A percentile compares a stretch with the other conserved stretches of the same genome.
Evolutionary conservation across 352 stramenopile species (phyloP).

Genomic region (Phytophthora pluvialis): DNA sequence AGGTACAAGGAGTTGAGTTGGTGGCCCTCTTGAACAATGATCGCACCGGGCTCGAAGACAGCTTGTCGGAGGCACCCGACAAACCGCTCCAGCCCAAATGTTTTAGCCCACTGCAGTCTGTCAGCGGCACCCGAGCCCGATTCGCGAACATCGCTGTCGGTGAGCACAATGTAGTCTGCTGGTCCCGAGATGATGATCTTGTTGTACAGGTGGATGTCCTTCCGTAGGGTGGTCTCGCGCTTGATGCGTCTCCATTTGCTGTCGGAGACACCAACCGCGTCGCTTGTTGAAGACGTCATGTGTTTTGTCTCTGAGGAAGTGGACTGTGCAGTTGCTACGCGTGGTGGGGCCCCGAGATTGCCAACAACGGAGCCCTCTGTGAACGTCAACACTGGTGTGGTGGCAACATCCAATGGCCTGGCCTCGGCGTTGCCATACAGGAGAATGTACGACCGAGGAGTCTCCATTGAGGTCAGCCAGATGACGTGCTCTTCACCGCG

Average conservation of each 20-base stretch:
- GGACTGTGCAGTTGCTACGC: background rate
- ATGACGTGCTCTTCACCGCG: conserved; percentile 46
- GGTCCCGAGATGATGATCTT: conserved; percentile 42
- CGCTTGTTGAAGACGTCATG: conserved; percentile 8
- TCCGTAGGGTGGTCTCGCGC: conserved; percentile 43
- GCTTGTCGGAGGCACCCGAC: conserved; percentile 41
- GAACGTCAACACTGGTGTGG: conserved; percentile 40
- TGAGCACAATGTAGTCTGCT: conserved; percentile 52
- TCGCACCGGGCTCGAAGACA: conserved; percentile 41
- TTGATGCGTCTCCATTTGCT: conserved; percentile 50
- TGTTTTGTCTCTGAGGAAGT: background rate
- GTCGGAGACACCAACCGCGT: conserved; percentile 7
- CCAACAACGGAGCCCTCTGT: conserved; percentile 49
- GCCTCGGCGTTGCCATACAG: conserved; percentile 51
- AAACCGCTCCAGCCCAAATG: conserved; percentile 45
- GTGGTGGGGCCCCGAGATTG: conserved; percentile 34
- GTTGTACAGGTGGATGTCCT: conserved; percentile 45
- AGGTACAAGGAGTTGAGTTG: conserved; percentile 37
- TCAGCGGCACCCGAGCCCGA: conserved; percentile 37
- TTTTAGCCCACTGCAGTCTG: conserved; percentile 41
- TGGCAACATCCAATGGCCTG: conserved; percentile 38
- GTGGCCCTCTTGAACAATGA: conserved; percentile 41
- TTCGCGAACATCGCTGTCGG: conserved; percentile 41
- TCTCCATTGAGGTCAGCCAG: conserved; percentile 48
- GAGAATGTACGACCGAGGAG: conserved; percentile 44